Percentiles rank a stretch among this genome's conserved stretches.
These are phyloP conservation scores for Cardamine occulta DNA, from an alignment of 345 rosid genomes.

Conservation along the genomic window DNA sequence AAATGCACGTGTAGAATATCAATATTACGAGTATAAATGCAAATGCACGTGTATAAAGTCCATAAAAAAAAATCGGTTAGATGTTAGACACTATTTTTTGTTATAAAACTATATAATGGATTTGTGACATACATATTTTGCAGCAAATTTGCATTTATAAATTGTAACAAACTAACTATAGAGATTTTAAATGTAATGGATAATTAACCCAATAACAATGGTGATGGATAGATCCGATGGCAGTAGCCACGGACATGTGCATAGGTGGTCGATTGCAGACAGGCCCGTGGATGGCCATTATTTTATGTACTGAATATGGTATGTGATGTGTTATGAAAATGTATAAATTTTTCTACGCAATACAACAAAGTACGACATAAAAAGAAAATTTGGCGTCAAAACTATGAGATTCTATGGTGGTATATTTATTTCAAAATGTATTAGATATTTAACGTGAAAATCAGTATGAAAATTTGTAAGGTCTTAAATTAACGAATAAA, in stretches of 20 bases:
- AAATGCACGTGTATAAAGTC: no score
- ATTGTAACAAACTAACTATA: neutral
- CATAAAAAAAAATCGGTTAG: neutral
- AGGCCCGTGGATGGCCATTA: neutral
- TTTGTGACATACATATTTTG: neutral
- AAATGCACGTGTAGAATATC: no score
- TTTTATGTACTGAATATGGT: neutral
- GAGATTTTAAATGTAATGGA: neutral
- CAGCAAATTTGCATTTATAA: neutral
- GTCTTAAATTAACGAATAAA: neutral
- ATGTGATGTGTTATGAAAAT: neutral
- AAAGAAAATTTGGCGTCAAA: neutral
- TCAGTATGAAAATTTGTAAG: neutral
- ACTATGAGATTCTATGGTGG: neutral
- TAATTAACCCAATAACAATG: neutral
- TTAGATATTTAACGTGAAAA: neutral
- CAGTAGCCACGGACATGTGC: neutral
- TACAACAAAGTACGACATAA: neutral
- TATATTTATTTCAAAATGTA: neutral
- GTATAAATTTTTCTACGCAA: neutral
- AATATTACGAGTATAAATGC: no score
- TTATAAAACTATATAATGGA: neutral
- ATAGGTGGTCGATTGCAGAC: neutral
- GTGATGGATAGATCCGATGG: neutral
- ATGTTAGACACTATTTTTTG: neutral